Percentiles rank a stretch among this genome's conserved stretches.
These are phyloP conservation scores for Penicillium sp. DNA, from an alignment of 2,329 filamentous ascomycete species.

Conservation along the genomic window DNA sequence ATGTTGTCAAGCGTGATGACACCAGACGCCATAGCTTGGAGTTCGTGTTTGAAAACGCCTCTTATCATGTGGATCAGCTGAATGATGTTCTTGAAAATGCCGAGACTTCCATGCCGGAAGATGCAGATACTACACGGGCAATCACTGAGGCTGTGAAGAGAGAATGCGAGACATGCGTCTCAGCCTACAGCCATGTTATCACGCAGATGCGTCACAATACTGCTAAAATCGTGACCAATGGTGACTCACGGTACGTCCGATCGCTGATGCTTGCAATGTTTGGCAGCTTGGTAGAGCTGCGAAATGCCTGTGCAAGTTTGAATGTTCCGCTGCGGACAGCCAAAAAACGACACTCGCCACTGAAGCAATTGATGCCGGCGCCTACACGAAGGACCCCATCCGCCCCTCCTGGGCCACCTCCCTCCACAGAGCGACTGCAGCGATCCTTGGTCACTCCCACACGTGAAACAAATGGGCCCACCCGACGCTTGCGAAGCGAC, in stretches of 20 bases:
- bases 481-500: slow-evolving; percentile 50
- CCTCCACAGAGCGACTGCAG: slow-evolving; percentile 27
- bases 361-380: slow-evolving; percentile 30
- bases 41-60: slow-evolving; percentile 56
- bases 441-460: slow-evolving; percentile 45
- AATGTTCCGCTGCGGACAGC: slow-evolving; percentile 40
- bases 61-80: slow-evolving; percentile 55
- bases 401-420: neutral
- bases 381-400: slow-evolving; percentile 28
- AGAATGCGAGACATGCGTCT: slow-evolving; percentile 51
- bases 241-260: slow-evolving; percentile 57
- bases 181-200: slow-evolving; percentile 50
- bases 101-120: slow-evolving; percentile 49
- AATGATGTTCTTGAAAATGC: slow-evolving; percentile 54
- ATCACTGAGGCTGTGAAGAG: slow-evolving; percentile 44
- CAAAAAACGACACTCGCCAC: slow-evolving; percentile 27
- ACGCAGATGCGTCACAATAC: slow-evolving; percentile 49
- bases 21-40: slow-evolving; percentile 52
- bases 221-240: slow-evolving; percentile 53
- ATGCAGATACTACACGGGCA: slow-evolving; percentile 46
- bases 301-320: slow-evolving; percentile 57
- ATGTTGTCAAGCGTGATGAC: slow-evolving; percentile 48
- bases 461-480: slow-evolving; percentile 44
- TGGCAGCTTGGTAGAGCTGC: slow-evolving; percentile 57
- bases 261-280: slow-evolving; percentile 60